phyloP scores from a whole-genome alignment of 2,329 filamentous ascomycete genomes.

The Calonectria hongkongensis region DNA sequence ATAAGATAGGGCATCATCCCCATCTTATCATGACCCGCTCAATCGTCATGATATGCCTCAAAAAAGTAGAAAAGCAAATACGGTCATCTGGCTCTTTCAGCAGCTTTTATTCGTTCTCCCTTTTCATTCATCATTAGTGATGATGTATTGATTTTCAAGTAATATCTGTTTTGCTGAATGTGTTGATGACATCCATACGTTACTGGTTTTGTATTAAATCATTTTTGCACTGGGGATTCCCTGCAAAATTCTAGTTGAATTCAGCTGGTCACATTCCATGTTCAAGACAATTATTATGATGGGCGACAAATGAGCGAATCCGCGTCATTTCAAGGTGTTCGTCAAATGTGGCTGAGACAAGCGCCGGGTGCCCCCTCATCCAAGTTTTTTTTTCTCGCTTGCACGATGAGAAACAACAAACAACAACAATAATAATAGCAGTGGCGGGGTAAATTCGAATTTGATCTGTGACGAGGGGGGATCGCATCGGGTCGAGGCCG shows the following conservation, averaged over 20 bases:
- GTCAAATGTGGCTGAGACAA: conserved; percentile 1
- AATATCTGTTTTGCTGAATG: not conserved
- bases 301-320: conserved; percentile 28
- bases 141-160: not conserved
- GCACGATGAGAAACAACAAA: not conserved
- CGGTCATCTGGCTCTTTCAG: not conserved
- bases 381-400: not conserved
- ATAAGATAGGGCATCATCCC: conserved; percentile 24
- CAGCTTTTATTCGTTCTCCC: not conserved
- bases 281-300: conserved; percentile 1
- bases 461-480: not conserved
- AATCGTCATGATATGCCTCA: not conserved
- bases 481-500: not conserved
- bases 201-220: conserved; percentile 9
- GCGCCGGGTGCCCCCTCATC: not conserved
- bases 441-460: not conserved
- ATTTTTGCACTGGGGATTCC: not conserved
- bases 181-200: not conserved
- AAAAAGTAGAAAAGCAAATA: not conserved
- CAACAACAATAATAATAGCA: not conserved
- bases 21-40: conserved; percentile 3
- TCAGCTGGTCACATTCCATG: conserved; percentile 20
- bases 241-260: not conserved
- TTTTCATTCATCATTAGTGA: too few relatives aligned
- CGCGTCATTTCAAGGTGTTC: not conserved